phyloP scores from a whole-genome alignment of 148 eudicot species.

The Fagopyrum tataricum region DNA sequence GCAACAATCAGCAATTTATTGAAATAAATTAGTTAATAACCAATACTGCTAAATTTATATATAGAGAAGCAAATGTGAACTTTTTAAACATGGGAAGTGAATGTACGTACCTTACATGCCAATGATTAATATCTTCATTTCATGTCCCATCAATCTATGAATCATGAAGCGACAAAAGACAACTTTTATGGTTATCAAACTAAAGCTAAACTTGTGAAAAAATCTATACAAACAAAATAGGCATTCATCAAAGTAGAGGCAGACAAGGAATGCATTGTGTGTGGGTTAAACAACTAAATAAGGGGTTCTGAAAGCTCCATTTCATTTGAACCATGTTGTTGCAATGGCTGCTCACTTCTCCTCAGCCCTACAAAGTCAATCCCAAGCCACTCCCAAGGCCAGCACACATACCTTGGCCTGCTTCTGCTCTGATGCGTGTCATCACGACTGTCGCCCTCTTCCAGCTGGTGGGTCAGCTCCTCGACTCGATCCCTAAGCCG shows the following conservation, averaged over 20 bases:
- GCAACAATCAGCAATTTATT: no score
- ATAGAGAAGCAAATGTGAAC: not conserved
- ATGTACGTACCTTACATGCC: not conserved
- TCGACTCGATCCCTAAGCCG: constrained; percentile 82
- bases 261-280: constrained; percentile 2
- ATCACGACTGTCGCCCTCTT: constrained; percentile 45
- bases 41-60: not conserved
- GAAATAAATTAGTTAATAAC: not conserved
- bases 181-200: not conserved
- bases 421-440: constrained; percentile 30
- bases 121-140: not conserved
- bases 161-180: not conserved
- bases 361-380: constrained; percentile 60
- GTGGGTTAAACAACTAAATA: constrained; percentile 24
- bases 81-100: not conserved
- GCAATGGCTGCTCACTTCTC: constrained; percentile 27
- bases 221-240: not conserved
- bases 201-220: not conserved
- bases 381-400: constrained; percentile 99
- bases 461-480: constrained; percentile 82
- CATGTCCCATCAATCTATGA: not conserved
- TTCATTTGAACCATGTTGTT: constrained; percentile 55
- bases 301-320: constrained; percentile 98
- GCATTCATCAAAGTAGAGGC: not conserved
- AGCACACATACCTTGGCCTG: constrained; percentile 66